Percentiles rank a stretch among this genome's conserved stretches.
Evolutionary conservation across 345 rosid genomes (phyloP).

Genomic region (Lepidium africanum): DNA sequence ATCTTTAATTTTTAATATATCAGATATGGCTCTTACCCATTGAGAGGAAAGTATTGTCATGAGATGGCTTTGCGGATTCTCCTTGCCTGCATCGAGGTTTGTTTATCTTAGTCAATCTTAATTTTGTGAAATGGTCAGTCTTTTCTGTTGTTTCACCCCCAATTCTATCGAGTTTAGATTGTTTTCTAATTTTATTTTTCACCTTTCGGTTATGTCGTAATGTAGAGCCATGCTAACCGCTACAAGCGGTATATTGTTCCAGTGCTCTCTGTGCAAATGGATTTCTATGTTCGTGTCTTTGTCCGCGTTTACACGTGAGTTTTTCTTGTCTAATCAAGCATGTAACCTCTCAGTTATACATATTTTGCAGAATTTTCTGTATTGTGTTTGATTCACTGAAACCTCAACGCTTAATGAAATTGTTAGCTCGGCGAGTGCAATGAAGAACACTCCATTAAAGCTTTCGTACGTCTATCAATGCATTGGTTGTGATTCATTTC

Average conservation of each 20-base stretch:
- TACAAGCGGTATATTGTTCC: slow-evolving; percentile 95
- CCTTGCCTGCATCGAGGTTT: slow-evolving; percentile 92
- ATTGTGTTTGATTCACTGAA: slow-evolving; percentile 8
- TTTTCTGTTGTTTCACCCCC: not conserved
- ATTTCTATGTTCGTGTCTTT: slow-evolving; percentile 91
- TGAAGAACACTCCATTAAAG: slow-evolving; percentile 97
- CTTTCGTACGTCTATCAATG: slow-evolving; percentile 95
- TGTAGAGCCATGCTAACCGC: slow-evolving; percentile 96
- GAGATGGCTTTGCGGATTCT: slow-evolving; percentile 99
- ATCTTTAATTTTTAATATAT: slow-evolving; percentile 15
- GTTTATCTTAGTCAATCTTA: not conserved
- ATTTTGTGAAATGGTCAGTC: not conserved
- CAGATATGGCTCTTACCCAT: slow-evolving; percentile 92
- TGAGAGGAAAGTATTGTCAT: slow-evolving; percentile 93
- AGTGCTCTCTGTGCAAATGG: slow-evolving; percentile 85
- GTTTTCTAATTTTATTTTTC: not conserved
- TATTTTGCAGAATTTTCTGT: not conserved
- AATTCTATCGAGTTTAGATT: not conserved
- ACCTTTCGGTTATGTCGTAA: not conserved
- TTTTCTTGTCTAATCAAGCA: slow-evolving; percentile 4
- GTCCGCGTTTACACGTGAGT: slow-evolving; percentile 90
- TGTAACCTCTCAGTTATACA: not conserved
- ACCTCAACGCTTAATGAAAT: slow-evolving; percentile 15
- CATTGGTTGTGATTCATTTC: slow-evolving; percentile 94
- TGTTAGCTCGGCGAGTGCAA: slow-evolving; percentile 81